Base-by-base conservation (phyloP, 305 asterid genomes). In the Fraxinus albicans region DNA sequence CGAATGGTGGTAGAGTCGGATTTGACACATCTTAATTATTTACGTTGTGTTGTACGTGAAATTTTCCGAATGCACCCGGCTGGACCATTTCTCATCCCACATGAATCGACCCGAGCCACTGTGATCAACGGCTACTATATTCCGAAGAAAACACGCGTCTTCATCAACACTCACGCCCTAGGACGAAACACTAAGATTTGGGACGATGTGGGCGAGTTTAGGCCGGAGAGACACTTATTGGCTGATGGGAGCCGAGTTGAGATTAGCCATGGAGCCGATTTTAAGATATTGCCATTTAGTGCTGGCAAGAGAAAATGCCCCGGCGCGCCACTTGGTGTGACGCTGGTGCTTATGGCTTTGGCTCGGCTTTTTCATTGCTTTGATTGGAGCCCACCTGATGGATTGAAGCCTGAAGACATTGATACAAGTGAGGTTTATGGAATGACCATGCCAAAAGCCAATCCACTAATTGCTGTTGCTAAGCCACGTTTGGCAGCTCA, bases 21-120 rank as follows among this genome's bases (percentile, higher is more conserved):
- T 82, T 77, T 96, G 42, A 53, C 44, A 69, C 90, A 94, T 87
- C 91, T 96, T 31, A 93, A 89, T 53, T 96, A 94, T 90, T 90
- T 96, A 3, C 97, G 99, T 0, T 96, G 98, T 82, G 88, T 91
- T 0, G 98, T 96, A 4, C 97, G 99, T 0, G 98, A 96, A 65
- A 95, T 96, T 0, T 95, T 95, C 21, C 92, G 99, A 3, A 93
- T 92, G 96, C 99, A 95, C 86, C 99, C 98, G 0, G 99, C 99
- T 3, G 99, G 98, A 0, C 98, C 99, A 2, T 94, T 95, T 79
- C 93, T 95, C 65, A 95, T 94, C 83, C 98, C 99, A 0, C 99
- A 95, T 67, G 97, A 95, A 29, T 95, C 99, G 3, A 87, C 81
- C 25, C 90, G 88, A 2, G 86, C 93, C 86, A 91, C 99, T 36